Evolutionary conservation across 371 early-diverging fungal genomes (phyloP).

Genomic region (Rhizopus arrhizus): DNA sequence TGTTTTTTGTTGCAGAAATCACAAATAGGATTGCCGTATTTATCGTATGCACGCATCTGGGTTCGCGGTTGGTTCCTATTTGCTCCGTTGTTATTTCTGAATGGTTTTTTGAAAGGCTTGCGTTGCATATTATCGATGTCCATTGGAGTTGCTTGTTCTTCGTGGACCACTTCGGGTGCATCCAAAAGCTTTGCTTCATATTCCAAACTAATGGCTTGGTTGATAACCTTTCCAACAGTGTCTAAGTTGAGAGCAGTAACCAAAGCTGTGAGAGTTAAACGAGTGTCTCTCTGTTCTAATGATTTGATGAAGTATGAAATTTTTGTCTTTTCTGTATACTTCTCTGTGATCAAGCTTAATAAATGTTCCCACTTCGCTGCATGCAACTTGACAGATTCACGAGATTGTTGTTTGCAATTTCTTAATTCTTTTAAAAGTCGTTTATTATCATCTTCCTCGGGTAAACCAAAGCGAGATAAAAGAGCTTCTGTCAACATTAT

Average conservation of each 20-base stretch:
- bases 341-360: constrained; percentile 3
- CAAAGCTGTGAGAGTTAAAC: background rate
- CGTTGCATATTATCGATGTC: constrained; percentile 1
- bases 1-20: constrained; percentile 7
- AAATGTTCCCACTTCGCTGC: constrained; percentile 8
- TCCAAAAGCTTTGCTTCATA: constrained; percentile 5
- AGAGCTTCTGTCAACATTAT: background rate
- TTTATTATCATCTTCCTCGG: constrained; percentile 9
- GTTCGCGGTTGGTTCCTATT: background rate
- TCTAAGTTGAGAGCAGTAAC: background rate
- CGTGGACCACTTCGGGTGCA: background rate
- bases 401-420: background rate
- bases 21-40: constrained; percentile 14
- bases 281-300: constrained; percentile 8
- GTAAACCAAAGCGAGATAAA: constrained; percentile 3
- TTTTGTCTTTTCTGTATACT: constrained; percentile 6
- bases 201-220: constrained; percentile 9
- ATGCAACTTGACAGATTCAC: constrained; percentile 9
- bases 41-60: constrained; percentile 9
- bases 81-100: background rate
- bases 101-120: background rate
- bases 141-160: constrained; percentile 6
- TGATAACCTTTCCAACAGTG: constrained; percentile 1
- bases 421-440: constrained; percentile 3
- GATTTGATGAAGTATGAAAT: constrained; percentile 10